Evolutionary conservation across 2,329 filamentous ascomycete species (phyloP).

Genomic region (Pseudogymnoascus sp.): DNA sequence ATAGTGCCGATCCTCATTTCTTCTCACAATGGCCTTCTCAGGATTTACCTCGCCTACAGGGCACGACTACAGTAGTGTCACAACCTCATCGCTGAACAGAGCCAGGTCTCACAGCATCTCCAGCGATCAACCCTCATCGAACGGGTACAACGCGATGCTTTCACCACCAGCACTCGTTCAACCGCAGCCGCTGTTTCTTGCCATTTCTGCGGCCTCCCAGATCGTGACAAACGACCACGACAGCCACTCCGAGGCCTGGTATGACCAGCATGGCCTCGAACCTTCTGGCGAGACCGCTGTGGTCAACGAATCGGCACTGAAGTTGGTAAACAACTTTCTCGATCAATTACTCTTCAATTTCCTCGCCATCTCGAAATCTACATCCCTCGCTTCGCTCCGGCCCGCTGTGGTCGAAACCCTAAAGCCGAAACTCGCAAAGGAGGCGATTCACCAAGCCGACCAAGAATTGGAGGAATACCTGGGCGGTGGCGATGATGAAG

Average conservation of each 20-base stretch:
- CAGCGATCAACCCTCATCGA: slow-evolving; percentile 59
- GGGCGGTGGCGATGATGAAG: slow-evolving; percentile 69
- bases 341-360: slow-evolving; percentile 91
- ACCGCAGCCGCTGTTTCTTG: slow-evolving; percentile 80
- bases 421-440: slow-evolving; percentile 79
- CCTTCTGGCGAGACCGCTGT: slow-evolving; percentile 59
- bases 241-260: slow-evolving; percentile 60
- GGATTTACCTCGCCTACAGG: slow-evolving; percentile 3
- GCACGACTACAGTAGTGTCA: neutral
- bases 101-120: slow-evolving; percentile 49
- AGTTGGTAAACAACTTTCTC: slow-evolving; percentile 81
- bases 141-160: slow-evolving; percentile 48
- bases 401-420: slow-evolving; percentile 80
- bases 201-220: slow-evolving; percentile 77
- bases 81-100: neutral
- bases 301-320: slow-evolving; percentile 65
- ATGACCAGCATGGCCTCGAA: slow-evolving; percentile 59
- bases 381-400: slow-evolving; percentile 63
- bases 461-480: slow-evolving; percentile 84
- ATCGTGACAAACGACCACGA: slow-evolving; percentile 87
- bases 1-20: neutral
- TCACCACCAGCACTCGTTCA: slow-evolving; percentile 61
- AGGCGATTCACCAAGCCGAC: slow-evolving; percentile 74
- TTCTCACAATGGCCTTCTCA: neutral
- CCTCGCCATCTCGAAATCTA: slow-evolving; percentile 71